These are phyloP conservation scores for Colletotrichum australisinense DNA, from an alignment of 2,329 filamentous ascomycete species.

Conservation along the genomic window DNA sequence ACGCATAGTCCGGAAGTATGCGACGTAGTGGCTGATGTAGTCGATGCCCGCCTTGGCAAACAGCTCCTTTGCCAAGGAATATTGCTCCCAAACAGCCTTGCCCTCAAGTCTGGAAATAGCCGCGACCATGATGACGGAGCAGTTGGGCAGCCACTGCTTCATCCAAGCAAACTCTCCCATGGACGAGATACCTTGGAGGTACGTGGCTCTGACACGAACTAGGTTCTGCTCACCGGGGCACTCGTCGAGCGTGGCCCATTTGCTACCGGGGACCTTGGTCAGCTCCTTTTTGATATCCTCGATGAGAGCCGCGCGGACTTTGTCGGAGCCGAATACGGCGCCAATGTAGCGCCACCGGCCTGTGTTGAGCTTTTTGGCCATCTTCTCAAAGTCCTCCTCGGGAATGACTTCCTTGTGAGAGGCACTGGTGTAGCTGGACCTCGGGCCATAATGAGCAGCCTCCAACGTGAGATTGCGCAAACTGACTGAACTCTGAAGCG, in stretches of 20 bases:
- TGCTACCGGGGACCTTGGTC: conserved; percentile 25
- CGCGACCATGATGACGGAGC: conserved; percentile 26
- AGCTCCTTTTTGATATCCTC: conserved; percentile 18
- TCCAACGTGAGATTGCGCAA: conserved; percentile 22
- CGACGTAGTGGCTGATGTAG: conserved; percentile 27
- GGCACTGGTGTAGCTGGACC: conserved; percentile 33
- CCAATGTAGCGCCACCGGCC: conserved; percentile 29
- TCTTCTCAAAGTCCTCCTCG: conserved; percentile 26
- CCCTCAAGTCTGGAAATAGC: conserved; percentile 18
- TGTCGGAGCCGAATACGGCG: conserved; percentile 22
- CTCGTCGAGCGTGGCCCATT: conserved; percentile 29
- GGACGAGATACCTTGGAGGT: conserved; percentile 26
- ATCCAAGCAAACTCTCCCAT: conserved; percentile 32
- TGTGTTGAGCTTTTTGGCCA: conserved; percentile 25
- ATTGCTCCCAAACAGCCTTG: conserved; percentile 22
- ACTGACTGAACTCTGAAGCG: conserved; percentile 22
- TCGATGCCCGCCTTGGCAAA: conserved; percentile 26
- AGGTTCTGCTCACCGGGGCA: conserved; percentile 18
- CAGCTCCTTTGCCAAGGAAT: conserved; percentile 14
- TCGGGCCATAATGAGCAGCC: conserved; percentile 24
- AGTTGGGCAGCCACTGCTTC: conserved; percentile 28
- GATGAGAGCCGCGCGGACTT: conserved; percentile 24
- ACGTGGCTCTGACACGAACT: conserved; percentile 17
- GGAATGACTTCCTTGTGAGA: conserved; percentile 20
- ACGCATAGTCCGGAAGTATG: conserved; percentile 31